Base-by-base conservation (phyloP, 768 basidiomycete genomes). In the Naganishia antarctica region DNA sequence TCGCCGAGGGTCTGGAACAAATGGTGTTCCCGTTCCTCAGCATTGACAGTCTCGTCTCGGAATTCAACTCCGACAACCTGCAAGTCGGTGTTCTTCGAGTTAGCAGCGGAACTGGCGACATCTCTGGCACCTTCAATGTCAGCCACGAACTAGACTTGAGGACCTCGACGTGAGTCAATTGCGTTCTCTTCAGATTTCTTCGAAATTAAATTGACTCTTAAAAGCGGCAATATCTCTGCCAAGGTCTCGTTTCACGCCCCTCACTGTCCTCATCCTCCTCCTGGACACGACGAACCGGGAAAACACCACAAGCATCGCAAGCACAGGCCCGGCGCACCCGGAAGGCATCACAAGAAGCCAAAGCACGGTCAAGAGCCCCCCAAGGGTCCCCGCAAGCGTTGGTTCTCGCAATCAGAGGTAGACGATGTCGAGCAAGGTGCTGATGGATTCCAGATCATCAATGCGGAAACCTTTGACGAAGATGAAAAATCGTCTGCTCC, bases 71-170 rank as follows among this genome's bases (percentile, higher is more conserved):
- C 21, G 34, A 57, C 3, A 41, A n/a, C 13, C 34, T 57, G 21
- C 34, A 57, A 21, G 53, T 40, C 1, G 37, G 23, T 25, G 34
- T 57, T 13, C 53, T 57, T n/a, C 32, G 53, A 23, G 37, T 64
- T 28, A 58, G 11, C 40, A 40, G 43, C 16, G 51, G 29, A 13
- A 64, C 51, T 44, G 63, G 63, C 6, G 46, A 64, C 26, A 64
- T 64, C 25, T 43, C 40, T n/a, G 63, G 63, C 34, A 37, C 53
- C 1, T 64, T 51, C 53, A 59, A 64, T 32, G 63, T 64, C 44
- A 34, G 25, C 16, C 50, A 44, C 8, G 44, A 58, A n/a, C 46
- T 64, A 11, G 53, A 45, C 13, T 26, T 64, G 28, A 64, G 34
- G 53, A 64, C 63, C n/a, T 26, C 48, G 16, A 64, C 63, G 53